phyloP scores from a whole-genome alignment of 225 moss, liverwort and hornwort species.

The Pleurozium schreberi region DNA sequence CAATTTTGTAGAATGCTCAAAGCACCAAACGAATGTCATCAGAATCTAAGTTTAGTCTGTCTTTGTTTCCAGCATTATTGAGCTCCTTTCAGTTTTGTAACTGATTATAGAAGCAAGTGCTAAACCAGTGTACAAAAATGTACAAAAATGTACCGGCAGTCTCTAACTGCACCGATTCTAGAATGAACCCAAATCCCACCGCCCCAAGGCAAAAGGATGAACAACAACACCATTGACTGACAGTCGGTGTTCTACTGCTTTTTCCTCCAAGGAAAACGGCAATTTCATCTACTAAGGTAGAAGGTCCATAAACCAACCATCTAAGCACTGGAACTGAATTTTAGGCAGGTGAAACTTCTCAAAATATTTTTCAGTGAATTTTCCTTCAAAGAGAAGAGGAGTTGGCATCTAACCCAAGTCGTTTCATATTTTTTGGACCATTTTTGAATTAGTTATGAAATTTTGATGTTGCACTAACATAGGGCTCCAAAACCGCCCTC shows the following conservation, averaged over 20 bases:
- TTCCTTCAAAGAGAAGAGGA: too few species aligned
- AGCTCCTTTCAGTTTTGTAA: background rate
- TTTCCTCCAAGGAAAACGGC: background rate
- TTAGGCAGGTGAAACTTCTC: too few species aligned
- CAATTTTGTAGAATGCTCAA: background rate
- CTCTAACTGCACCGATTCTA: background rate
- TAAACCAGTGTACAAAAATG: background rate
- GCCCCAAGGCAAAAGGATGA: background rate
- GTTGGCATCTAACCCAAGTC: too few species aligned
- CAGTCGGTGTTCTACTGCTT: background rate
- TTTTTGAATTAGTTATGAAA: too few species aligned
- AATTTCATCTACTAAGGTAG: background rate
- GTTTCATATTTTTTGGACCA: too few species aligned
- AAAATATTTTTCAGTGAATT: too few species aligned
- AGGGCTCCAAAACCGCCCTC: too few species aligned
- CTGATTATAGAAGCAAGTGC: conserved; percentile 1
- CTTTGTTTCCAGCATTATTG: background rate
- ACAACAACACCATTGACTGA: background rate
- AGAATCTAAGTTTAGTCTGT: background rate
- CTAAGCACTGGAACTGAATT: too few species aligned
- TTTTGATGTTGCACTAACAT: too few species aligned
- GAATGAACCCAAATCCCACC: background rate
- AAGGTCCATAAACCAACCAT: too few species aligned
- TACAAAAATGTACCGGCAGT: too few species aligned
- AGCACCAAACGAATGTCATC: background rate